Evolutionary conservation across 352 stramenopile genomes (phyloP), one percentile per base, ranked within the genome.

Genomic region (Saprolegnia parasitica): DNA sequence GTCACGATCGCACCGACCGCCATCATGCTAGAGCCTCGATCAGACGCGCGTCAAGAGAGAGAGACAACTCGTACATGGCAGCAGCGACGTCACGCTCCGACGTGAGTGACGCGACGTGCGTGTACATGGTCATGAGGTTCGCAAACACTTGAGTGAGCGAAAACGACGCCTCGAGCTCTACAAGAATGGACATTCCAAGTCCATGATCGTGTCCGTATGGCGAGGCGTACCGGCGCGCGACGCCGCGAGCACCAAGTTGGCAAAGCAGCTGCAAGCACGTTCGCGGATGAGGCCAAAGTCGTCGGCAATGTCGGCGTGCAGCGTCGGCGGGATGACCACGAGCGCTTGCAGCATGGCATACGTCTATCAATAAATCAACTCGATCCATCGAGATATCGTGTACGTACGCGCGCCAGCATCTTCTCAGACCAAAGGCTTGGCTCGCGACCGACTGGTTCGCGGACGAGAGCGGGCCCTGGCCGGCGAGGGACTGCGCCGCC

Each of bases 211-310:
- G n/a, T n/a, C n/a, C n/a, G n/a, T n/a, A n/a, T n/a, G n/a, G 52
- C 23, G 23, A 58, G 8, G 23, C n/a, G 32, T 16, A 58, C 52
- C 52, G 8, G 52, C 52, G 32, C 52, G 52, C 8, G 52, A 26
- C 47, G 16, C 40, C 26, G 32, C 52, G n/a, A 66, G 40, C 15
- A 65, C n/a, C 56, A 81, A 67, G 68, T 52, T 85, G 73, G 77
- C 81, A 90, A 94, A 71, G 9, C 84, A 83, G 62, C 93, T 93
- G 72, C 76, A 84, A 15, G 86, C 81, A 56, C 87, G 87, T 58
- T 91, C 86, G 64, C 85, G 87, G 73, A 96, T 94, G 56, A 80
- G 82, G 58, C 85, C 79, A 49, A 96, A 93, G 71, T 94, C 86
- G 13, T 73, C 70, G 9, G 76, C 76, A 29, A 95, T 86, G 16